Conservation (phyloP, 495 filamentous ascomycete species). For the Penicillium nucicola region DNA sequence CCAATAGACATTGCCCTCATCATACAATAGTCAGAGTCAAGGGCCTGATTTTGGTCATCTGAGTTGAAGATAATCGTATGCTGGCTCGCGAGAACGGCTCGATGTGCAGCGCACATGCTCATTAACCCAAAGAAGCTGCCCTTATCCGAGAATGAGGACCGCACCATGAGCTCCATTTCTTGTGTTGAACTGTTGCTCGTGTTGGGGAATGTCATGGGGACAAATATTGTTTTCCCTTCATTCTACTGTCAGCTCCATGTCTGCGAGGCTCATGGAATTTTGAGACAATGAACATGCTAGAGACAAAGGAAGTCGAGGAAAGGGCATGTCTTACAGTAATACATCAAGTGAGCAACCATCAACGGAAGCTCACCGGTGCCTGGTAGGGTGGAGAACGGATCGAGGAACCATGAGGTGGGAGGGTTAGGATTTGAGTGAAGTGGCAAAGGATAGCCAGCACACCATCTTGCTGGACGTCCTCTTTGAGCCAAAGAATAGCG, state of each 20-base stretch:
- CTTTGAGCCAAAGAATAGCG: conserved; percentile 3
- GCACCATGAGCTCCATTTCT: conserved; percentile 28
- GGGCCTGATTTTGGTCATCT: not conserved
- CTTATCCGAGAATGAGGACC: conserved; percentile 30
- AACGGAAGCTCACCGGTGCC: conserved; percentile 21
- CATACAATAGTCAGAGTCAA: conserved; percentile 33
- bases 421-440: conserved; percentile 16
- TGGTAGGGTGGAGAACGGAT: conserved; percentile 31
- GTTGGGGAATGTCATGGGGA: conserved; percentile 37
- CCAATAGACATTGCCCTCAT: conserved; percentile 34
- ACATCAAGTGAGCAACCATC: conserved; percentile 24
- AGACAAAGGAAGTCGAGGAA: not conserved
- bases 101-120: conserved; percentile 37
- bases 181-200: conserved; percentile 16
- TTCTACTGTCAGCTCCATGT: conserved; percentile 3
- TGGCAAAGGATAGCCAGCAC: conserved; percentile 10
- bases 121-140: conserved; percentile 37
- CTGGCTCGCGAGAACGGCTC: conserved; percentile 22
- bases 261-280: not conserved
- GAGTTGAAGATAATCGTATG: conserved; percentile 9
- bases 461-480: conserved; percentile 16
- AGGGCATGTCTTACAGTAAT: conserved; percentile 28
- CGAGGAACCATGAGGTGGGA: conserved; percentile 27
- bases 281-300: not conserved
- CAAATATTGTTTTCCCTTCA: conserved; percentile 31